These are phyloP conservation scores for Penicillium antarcticum DNA, from an alignment of 495 filamentous ascomycete species.

Conservation along the genomic window DNA sequence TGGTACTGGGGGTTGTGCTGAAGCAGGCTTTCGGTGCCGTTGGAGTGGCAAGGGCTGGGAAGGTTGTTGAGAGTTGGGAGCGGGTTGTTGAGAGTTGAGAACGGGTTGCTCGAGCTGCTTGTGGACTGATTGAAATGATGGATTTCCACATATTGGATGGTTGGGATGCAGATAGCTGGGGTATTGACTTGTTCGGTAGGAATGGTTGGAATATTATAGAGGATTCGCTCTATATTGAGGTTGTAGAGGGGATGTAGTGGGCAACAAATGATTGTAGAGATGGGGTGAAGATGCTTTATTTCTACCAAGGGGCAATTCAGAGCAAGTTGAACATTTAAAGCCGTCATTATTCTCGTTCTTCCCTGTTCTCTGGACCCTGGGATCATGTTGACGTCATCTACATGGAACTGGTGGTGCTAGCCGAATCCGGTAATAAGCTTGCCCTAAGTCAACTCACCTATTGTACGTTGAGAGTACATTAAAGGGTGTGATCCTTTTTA, in stretches of 20 bases:
- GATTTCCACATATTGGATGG: conserved; percentile 23
- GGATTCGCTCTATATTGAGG: not conserved
- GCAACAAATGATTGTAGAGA: not conserved
- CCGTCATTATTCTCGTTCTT: not conserved
- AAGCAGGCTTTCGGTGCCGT: conserved; percentile 6
- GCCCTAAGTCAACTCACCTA: conserved; percentile 1
- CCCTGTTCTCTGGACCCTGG: conserved; percentile 12
- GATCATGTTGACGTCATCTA: conserved; percentile 39
- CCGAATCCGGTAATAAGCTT: conserved; percentile 18
- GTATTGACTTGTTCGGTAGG: not conserved
- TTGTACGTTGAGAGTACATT: too few relatives aligned
- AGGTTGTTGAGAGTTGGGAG: not conserved
- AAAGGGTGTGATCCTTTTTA: too few relatives aligned
- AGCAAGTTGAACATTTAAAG: not conserved
- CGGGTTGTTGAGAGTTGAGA: not conserved
- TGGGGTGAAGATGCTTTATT: not conserved
- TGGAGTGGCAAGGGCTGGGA: not conserved
- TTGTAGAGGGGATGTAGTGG: not conserved
- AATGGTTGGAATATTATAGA: not conserved
- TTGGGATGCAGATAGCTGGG: not conserved
- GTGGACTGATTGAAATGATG: conserved; percentile 21
- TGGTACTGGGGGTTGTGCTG: conserved; percentile 12
- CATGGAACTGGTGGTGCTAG: conserved; percentile 8
- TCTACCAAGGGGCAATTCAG: not conserved
- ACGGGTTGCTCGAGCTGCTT: conserved; percentile 8